Base-by-base conservation (phyloP, 345 rosid genomes). In the Corymbia maculata region DNA sequence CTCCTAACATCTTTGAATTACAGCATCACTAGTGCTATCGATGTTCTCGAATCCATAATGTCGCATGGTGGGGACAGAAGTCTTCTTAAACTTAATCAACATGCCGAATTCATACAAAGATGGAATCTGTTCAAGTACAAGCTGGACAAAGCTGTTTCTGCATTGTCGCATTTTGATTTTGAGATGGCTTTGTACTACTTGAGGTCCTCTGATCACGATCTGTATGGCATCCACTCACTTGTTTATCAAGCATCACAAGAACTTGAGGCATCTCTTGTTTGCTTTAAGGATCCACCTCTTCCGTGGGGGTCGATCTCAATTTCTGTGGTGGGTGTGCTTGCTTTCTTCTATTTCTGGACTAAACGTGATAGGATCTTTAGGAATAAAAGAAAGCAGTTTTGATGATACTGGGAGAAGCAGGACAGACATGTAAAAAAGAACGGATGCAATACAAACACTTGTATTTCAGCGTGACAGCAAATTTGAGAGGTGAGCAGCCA, bases 231-330 rank as follows among this genome's bases (percentile, higher is more conserved):
- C 79, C 99, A 96, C 91, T 94, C 98, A 6, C 93, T 96, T 57
- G 97, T 95, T 53, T 95, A 95, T 91, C 94, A 90, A 45, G 97
- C 99, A 32, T 92, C 98, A 6, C 98, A 97, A 91, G 95, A 96
- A 85, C 91, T 97, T 85, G 98, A 97, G 92, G 99, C 99, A 51
- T 95, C 97, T 5, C 96, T 98, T 30, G 93, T 91, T 88, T 98
- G 99, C 93, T 98, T 98, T 91, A 92, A 94, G 95, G 99, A 98
- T 87, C 98, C 99, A 21, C 98, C 98, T 45, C 93, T 98, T 90
- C 99, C 98, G 24, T 96, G 99, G 99, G 93, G 92, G 64, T 75
- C 97, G 32, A 92, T 94, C 53, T 93, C 94, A 52, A 86, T 95
- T 86, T 95, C 93, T 19, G 97, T 86, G 4, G 91, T 93, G 36